Evolutionary conservation across 2,329 filamentous ascomycete species (phyloP).

Genomic region (Neoarthrinium moseri): DNA sequence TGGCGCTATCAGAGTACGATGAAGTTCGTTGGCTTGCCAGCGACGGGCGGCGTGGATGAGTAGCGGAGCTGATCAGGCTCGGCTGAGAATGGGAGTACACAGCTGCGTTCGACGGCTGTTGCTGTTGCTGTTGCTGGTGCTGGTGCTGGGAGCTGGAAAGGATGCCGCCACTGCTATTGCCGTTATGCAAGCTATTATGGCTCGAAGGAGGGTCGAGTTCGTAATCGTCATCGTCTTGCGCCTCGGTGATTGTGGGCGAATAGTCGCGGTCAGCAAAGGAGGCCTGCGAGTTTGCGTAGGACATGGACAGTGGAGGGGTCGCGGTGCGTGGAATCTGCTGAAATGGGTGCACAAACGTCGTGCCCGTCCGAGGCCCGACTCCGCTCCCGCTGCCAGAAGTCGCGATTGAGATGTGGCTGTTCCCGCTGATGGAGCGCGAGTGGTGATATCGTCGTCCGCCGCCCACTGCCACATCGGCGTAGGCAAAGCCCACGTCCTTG

Average conservation of each 20-base stretch:
- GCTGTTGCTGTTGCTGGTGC: slow-evolving; percentile 19
- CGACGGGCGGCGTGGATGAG: slow-evolving; percentile 34
- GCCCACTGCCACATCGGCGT: slow-evolving; percentile 27
- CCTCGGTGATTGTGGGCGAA: slow-evolving; percentile 55
- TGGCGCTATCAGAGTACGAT: slow-evolving; percentile 36
- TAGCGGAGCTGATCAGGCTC: slow-evolving; percentile 21
- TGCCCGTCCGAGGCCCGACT: slow-evolving; percentile 24
- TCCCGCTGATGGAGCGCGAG: slow-evolving; percentile 56
- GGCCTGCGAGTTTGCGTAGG: slow-evolving; percentile 55
- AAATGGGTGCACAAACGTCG: slow-evolving; percentile 61
- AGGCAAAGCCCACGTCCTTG: slow-evolving; percentile 47
- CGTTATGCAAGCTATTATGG: slow-evolving; percentile 25
- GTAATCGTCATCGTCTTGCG: slow-evolving; percentile 44
- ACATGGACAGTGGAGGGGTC: slow-evolving; percentile 56
- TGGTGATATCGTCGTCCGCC: slow-evolving; percentile 48
- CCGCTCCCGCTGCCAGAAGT: slow-evolving; percentile 49
- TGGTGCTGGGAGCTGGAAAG: slow-evolving; percentile 16
- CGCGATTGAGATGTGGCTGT: slow-evolving; percentile 55
- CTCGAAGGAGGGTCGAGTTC: slow-evolving; percentile 15
- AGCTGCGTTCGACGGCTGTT: slow-evolving; percentile 15
- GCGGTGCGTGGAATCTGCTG: slow-evolving; percentile 62
- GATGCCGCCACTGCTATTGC: no score
- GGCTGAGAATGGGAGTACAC: slow-evolving; percentile 22
- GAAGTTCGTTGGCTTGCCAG: slow-evolving; percentile 37
- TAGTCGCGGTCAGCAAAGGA: slow-evolving; percentile 50